Conservation (phyloP, 2,329 filamentous ascomycete species). For the Alternaria sp. region DNA sequence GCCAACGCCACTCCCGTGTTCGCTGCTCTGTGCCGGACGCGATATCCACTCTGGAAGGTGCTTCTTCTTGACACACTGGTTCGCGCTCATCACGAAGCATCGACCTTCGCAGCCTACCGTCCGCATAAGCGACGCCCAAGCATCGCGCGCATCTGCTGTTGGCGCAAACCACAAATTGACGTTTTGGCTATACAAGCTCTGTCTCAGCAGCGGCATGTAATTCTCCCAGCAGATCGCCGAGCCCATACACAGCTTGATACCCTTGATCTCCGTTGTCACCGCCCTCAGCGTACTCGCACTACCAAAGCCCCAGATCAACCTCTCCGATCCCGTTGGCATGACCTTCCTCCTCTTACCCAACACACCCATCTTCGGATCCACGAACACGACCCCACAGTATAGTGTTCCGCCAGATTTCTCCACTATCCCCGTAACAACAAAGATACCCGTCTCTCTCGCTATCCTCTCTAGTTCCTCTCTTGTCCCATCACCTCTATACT, state of each 20-base stretch:
- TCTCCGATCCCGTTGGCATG: constrained; percentile 86
- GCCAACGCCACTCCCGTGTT: constrained; percentile 13
- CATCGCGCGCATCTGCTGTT: constrained; percentile 83
- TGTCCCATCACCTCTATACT: constrained; percentile 74
- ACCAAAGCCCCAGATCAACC: constrained; percentile 89
- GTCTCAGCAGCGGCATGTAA: constrained; percentile 89
- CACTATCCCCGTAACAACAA: constrained; percentile 80
- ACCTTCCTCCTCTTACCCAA: constrained; percentile 91
- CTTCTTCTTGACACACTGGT: constrained; percentile 75
- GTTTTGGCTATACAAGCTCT: constrained; percentile 86
- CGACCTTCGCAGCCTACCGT: constrained; percentile 83
- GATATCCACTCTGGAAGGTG: constrained; percentile 67
- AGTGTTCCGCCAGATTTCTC: constrained; percentile 82
- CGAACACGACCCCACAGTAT: constrained; percentile 84
- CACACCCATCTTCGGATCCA: constrained; percentile 75
- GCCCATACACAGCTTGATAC: constrained; percentile 79
- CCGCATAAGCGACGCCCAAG: constrained; percentile 83
- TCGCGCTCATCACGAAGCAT: constrained; percentile 84
- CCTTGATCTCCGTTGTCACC: constrained; percentile 79
- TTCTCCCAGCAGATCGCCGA: constrained; percentile 97
- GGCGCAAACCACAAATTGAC: constrained; percentile 91
- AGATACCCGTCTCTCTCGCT: constrained; percentile 79
- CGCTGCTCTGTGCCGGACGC: constrained; percentile 15
- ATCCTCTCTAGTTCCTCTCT: constrained; percentile 80
- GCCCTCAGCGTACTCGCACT: constrained; percentile 79